Evolutionary conservation across 306 rosid species (phyloP).

Genomic region (Gleditsia sinensis): DNA sequence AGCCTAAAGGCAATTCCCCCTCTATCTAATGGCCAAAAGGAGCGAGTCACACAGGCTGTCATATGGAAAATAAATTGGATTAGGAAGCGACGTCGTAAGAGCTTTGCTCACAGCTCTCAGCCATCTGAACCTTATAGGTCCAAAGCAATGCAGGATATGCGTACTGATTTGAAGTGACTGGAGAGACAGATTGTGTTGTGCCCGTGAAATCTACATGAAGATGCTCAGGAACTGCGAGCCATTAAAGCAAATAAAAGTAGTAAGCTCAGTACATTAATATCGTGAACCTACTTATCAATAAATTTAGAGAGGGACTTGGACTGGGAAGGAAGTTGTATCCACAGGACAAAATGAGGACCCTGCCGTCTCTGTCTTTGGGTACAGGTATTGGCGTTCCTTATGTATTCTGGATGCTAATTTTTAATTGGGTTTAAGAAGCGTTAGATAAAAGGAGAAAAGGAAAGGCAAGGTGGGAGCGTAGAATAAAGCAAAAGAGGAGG

Average conservation of each 20-base stretch:
- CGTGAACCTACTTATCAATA: conserved; percentile 33
- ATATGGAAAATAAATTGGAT: background rate
- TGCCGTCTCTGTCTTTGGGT: background rate
- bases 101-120: no score
- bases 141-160: conserved; percentile 38
- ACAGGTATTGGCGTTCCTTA: background rate
- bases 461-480: conserved; percentile 34
- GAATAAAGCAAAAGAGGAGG: conserved; percentile 56
- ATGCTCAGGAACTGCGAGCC: background rate
- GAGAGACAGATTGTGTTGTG: conserved; percentile 55
- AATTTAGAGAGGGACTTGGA: background rate
- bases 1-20: no score
- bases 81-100: conserved; percentile 5
- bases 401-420: background rate
- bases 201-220: conserved; percentile 53
- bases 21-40: background rate
- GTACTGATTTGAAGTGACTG: conserved; percentile 53
- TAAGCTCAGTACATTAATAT: conserved; percentile 37
- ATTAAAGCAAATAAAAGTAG: conserved; percentile 15
- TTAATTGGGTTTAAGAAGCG: conserved; percentile 7
- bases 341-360: conserved; percentile 28
- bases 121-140: no score
- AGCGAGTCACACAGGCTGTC: background rate
- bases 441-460: conserved; percentile 27
- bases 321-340: background rate